Evolutionary conservation across 352 stramenopile species (phyloP).

Genomic region (Halophytophthora batemanensis): DNA sequence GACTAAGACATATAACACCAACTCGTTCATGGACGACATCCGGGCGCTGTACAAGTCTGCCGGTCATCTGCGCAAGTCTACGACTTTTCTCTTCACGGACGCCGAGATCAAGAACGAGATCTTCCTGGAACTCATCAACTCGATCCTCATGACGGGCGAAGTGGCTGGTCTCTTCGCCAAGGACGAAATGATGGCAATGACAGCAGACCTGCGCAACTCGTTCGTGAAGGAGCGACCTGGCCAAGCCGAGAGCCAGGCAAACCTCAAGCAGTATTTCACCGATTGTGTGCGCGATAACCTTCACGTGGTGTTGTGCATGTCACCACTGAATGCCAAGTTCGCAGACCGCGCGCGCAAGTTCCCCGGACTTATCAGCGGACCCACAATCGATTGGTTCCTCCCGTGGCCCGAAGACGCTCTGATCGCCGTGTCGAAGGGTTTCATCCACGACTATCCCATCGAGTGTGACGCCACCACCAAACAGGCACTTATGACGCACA

Average conservation of each 20-base stretch:
- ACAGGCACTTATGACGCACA: conserved; percentile 94
- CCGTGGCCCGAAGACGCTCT: conserved; percentile 98
- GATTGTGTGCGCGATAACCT: conserved; percentile 98
- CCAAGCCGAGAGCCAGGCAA: conserved; percentile 94
- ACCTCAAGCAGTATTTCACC: conserved; percentile 98
- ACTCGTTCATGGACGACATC: conserved; percentile 97
- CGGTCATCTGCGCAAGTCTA: conserved; percentile 94
- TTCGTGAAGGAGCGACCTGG: conserved; percentile 95
- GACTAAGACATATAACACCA: conserved; percentile 98
- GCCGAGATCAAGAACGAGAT: conserved; percentile 99
- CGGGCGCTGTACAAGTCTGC: conserved; percentile 96
- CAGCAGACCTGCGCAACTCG: conserved; percentile 92
- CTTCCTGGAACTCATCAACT: conserved; percentile 99
- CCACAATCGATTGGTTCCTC: conserved; percentile 99
- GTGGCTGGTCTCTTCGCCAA: conserved; percentile 98
- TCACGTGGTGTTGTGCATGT: conserved; percentile 99
- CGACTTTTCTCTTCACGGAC: conserved; percentile 98
- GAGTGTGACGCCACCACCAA: conserved; percentile 89
- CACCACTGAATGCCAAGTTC: conserved; percentile 98
- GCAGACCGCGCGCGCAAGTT: conserved; percentile 96
- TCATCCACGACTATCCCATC: conserved; percentile 96
- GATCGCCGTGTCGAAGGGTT: conserved; percentile 95
- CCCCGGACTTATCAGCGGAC: conserved; percentile 94
- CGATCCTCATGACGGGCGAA: conserved; percentile 97
- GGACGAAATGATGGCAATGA: conserved; percentile 99